phyloP scores from a whole-genome alignment of 2,329 filamentous ascomycete genomes.

The Graphium sp. region DNA sequence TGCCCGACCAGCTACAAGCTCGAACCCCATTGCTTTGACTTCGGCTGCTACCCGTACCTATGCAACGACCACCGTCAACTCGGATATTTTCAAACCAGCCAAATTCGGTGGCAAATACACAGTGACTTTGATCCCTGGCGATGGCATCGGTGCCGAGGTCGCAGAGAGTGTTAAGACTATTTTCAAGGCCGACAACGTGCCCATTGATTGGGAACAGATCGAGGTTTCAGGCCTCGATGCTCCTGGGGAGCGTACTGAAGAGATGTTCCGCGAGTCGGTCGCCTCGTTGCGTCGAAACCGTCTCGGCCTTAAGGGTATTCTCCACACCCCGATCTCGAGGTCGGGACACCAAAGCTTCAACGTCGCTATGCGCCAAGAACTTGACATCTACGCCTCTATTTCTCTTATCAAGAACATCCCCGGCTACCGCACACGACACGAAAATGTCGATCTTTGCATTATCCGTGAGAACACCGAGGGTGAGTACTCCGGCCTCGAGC shows the following conservation, averaged over 20 bases:
- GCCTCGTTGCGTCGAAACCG: slow-evolving; percentile 96
- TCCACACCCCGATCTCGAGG: slow-evolving; percentile 91
- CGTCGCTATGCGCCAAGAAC: slow-evolving; percentile 94
- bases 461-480: slow-evolving; percentile 99
- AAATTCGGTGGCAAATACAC: slow-evolving; percentile 99
- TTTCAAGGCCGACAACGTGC: slow-evolving; percentile 98
- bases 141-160: slow-evolving; percentile 95
- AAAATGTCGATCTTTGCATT: slow-evolving; percentile 95
- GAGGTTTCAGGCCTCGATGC: slow-evolving; percentile 84
- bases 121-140: slow-evolving; percentile 93
- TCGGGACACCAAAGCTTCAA: slow-evolving; percentile 99
- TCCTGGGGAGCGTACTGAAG: slow-evolving; percentile 66
- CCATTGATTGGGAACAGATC: slow-evolving; percentile 97
- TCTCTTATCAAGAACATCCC: slow-evolving; percentile 99
- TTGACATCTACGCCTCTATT: slow-evolving; percentile 98
- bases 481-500: slow-evolving; percentile 97
- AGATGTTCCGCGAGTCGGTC: slow-evolving; percentile 89
- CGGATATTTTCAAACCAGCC: slow-evolving; percentile 97
- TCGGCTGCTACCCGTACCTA: slow-evolving; percentile 20
- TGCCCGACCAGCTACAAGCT: slow-evolving; percentile 26
- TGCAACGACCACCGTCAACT: slow-evolving; percentile 66
- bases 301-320: slow-evolving; percentile 95
- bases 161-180: slow-evolving; percentile 97
- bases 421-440: slow-evolving; percentile 92
- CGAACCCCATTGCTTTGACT: slow-evolving; percentile 11